These are phyloP conservation scores for Trichoderma brevicompactum DNA, from an alignment of 2,329 filamentous ascomycete species.

Conservation along the genomic window DNA sequence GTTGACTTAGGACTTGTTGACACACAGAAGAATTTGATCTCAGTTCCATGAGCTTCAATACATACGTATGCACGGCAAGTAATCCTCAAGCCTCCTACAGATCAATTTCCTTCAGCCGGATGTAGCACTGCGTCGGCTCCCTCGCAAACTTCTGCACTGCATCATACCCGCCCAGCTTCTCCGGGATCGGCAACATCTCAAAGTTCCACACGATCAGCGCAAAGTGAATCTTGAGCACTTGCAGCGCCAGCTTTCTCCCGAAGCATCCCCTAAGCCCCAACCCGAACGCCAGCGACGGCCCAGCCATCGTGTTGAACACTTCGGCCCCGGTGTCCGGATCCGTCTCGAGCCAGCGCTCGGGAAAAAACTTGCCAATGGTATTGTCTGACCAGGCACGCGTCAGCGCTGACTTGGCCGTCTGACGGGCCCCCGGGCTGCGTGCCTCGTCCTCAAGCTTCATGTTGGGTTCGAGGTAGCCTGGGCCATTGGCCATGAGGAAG, in stretches of 20 bases:
- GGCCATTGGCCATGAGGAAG: slow-evolving; percentile 37
- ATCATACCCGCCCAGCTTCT: slow-evolving; percentile 15
- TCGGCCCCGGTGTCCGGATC: slow-evolving; percentile 16
- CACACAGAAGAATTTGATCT: no score
- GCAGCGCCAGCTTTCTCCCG: slow-evolving; percentile 43
- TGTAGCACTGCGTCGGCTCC: slow-evolving; percentile 19
- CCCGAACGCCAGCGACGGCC: slow-evolving; percentile 44
- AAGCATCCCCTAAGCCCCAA: slow-evolving; percentile 45
- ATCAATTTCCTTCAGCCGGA: slow-evolving; percentile 11
- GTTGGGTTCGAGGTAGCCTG: slow-evolving; percentile 30
- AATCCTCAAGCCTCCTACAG: background rate
- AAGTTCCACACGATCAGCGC: slow-evolving; percentile 47
- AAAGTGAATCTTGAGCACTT: slow-evolving; percentile 43
- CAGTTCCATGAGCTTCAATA: slow-evolving; percentile 3
- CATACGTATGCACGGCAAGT: background rate
- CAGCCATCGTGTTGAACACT: slow-evolving; percentile 41
- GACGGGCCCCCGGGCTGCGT: slow-evolving; percentile 36
- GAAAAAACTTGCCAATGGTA: slow-evolving; percentile 40
- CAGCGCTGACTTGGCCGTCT: slow-evolving; percentile 6
- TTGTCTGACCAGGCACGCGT: slow-evolving; percentile 37
- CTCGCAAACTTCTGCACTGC: slow-evolving; percentile 25
- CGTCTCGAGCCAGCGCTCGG: slow-evolving; percentile 45
- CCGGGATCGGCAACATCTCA: slow-evolving; percentile 32
- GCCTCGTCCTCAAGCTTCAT: slow-evolving; percentile 35
- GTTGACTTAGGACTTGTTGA: no score